These are phyloP conservation scores for Diaporthe ampelina DNA, from an alignment of 2,329 filamentous ascomycete species.

Conservation along the genomic window DNA sequence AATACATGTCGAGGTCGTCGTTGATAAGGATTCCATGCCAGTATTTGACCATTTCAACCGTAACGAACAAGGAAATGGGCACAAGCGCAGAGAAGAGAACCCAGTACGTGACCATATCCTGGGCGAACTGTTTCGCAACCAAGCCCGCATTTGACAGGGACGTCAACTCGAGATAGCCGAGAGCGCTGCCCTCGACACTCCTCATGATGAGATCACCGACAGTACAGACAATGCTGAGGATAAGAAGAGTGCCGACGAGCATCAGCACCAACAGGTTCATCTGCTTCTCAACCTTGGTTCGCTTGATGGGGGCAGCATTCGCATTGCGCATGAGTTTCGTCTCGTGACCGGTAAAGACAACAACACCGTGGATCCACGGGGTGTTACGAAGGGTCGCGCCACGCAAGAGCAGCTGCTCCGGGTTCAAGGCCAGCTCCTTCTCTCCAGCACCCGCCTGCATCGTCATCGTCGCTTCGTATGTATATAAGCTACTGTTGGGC, in stretches of 20 bases:
- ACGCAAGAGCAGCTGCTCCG: slow-evolving; percentile 92
- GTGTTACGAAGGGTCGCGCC: slow-evolving; percentile 96
- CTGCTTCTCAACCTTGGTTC: slow-evolving; percentile 93
- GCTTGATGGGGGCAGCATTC: slow-evolving; percentile 96
- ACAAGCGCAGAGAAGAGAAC: slow-evolving; percentile 97
- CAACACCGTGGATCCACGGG: slow-evolving; percentile 95
- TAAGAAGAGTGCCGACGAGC: slow-evolving; percentile 85
- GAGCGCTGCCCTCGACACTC: slow-evolving; percentile 70
- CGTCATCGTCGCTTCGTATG: slow-evolving; percentile 95
- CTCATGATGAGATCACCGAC: slow-evolving; percentile 90
- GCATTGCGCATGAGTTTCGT: slow-evolving; percentile 99
- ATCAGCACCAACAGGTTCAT: slow-evolving; percentile 95
- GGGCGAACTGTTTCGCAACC: slow-evolving; percentile 85
- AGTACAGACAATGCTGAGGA: slow-evolving; percentile 89
- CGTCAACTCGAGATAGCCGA: slow-evolving; percentile 81
- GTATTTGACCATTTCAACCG: slow-evolving; percentile 97
- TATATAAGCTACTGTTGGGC: slow-evolving; percentile 98
- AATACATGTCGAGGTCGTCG: slow-evolving; percentile 97
- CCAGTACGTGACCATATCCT: slow-evolving; percentile 98
- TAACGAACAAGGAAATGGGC: slow-evolving; percentile 97
- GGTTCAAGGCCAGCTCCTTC: slow-evolving; percentile 89
- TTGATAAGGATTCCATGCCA: slow-evolving; percentile 98
- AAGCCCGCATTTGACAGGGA: slow-evolving; percentile 66
- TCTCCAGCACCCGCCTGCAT: slow-evolving; percentile 92
- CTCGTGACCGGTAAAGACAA: slow-evolving; percentile 98